These are phyloP conservation scores for Avena insularis DNA, from an alignment of 176 grass and related monocot species.

Conservation along the genomic window DNA sequence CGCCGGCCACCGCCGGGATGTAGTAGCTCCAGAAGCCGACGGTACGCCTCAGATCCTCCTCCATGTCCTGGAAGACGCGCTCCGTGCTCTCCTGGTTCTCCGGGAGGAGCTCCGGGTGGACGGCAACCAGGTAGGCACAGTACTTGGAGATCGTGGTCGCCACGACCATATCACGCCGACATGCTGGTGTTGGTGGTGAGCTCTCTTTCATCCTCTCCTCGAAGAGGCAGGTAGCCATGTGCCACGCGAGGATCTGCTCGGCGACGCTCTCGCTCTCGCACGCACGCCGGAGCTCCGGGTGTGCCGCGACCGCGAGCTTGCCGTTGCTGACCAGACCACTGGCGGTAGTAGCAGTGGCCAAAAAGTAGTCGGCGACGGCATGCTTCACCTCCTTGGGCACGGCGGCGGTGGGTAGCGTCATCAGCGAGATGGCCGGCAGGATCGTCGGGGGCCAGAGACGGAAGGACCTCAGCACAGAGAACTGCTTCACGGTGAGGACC, in stretches of 20 bases:
- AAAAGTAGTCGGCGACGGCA: not conserved
- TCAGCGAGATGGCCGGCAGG: not conserved
- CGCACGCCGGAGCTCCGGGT: not conserved
- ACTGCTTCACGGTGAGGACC: not conserved
- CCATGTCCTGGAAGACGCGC: not conserved
- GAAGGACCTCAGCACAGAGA: slow-evolving; percentile 2
- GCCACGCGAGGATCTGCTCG: slow-evolving; percentile 28
- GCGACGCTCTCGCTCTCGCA: slow-evolving; percentile 15
- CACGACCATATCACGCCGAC: not conserved
- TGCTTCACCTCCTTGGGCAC: not conserved
- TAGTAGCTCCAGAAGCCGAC: slow-evolving; percentile 20
- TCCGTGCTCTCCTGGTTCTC: not conserved
- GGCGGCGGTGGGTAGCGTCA: not conserved
- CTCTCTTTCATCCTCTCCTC: not conserved
- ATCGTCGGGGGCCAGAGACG: not conserved
- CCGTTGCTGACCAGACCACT: slow-evolving; percentile 5
- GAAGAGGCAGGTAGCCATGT: slow-evolving; percentile 35
- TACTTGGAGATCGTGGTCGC: slow-evolving; percentile 29
- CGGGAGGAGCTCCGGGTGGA: slow-evolving; percentile 15
- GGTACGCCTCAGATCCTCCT: not conserved
- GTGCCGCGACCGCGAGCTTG: not conserved
- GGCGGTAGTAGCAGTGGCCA: not conserved
- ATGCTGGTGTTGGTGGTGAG: no score
- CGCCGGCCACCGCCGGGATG: not conserved
- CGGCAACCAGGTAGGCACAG: slow-evolving; percentile 24